A percentile compares a stretch with the other conserved stretches of the same genome.
phyloP scores from a whole-genome alignment of 768 basidiomycete species.

The Auriscalpium vulgare region DNA sequence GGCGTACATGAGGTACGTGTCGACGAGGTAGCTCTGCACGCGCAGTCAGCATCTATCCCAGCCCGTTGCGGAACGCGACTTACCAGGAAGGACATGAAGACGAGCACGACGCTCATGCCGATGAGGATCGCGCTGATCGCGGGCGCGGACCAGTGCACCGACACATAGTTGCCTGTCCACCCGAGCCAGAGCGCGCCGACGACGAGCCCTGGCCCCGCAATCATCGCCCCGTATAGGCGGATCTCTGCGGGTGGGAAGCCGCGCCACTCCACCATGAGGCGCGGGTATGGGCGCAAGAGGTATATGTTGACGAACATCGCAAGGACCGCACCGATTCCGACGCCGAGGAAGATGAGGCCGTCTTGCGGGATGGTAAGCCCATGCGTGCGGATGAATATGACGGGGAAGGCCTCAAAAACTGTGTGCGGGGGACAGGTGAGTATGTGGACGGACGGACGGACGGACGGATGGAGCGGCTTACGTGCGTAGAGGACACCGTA shows the following conservation, averaged over 20 bases:
- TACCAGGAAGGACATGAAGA: constrained; percentile 7
- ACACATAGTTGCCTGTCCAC: constrained; percentile 4
- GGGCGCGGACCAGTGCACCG: constrained; percentile 7
- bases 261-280: constrained; percentile 1
- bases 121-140: constrained; percentile 1
- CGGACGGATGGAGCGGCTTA: background rate
- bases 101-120: background rate
- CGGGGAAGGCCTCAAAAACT: constrained; percentile 7
- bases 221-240: constrained; percentile 1
- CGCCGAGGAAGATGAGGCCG: constrained; percentile 4
- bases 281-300: background rate
- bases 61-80: background rate
- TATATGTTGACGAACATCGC: background rate
- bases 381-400: background rate
- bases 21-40: constrained; percentile 6
- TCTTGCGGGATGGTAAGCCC: background rate
- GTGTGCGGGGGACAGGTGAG: background rate
- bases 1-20: constrained; percentile 6
- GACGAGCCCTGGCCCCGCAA: background rate
- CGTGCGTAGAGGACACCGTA: constrained; percentile 9
- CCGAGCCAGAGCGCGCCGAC: constrained; percentile 4
- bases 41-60: background rate
- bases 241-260: constrained; percentile 6
- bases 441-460: background rate
- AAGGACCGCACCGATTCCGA: constrained; percentile 1